Evolutionary conservation across 2,329 filamentous ascomycete genomes (phyloP).

Genomic region (Aphanocladium album): DNA sequence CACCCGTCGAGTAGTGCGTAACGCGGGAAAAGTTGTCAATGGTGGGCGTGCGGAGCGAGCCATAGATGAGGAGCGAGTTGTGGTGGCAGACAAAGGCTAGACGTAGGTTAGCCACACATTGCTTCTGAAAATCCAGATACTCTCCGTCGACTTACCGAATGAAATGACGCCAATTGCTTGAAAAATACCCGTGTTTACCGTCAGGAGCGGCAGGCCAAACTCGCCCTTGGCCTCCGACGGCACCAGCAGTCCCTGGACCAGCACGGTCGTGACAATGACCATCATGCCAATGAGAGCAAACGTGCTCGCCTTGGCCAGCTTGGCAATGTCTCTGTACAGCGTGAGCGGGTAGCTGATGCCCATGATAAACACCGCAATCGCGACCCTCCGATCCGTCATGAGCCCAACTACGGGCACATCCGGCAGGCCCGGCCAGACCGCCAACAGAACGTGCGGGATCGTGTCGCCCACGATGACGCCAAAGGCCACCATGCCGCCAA

Average conservation of each 20-base stretch:
- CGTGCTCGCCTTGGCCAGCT: constrained; percentile 94
- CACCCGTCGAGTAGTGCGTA: constrained; percentile 85
- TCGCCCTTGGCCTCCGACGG: constrained; percentile 67
- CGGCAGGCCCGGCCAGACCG: constrained; percentile 71
- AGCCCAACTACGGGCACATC: constrained; percentile 74
- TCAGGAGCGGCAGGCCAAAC: constrained; percentile 63
- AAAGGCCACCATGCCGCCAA: constrained; percentile 97
- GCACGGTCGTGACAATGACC: constrained; percentile 80
- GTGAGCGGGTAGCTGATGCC: constrained; percentile 87
- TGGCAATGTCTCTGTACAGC: constrained; percentile 93
- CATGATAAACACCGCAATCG: constrained; percentile 84
- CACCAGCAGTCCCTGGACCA: constrained; percentile 75
- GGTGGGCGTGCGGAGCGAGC: constrained; percentile 87
- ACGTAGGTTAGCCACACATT: not conserved
- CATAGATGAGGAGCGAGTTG: constrained; percentile 96
- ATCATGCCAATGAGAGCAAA: constrained; percentile 90
- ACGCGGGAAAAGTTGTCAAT: constrained; percentile 91
- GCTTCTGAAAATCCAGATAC: too few species aligned
- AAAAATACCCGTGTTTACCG: constrained; percentile 84
- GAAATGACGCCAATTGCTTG: constrained; percentile 97
- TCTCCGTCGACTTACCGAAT: constrained; percentile 60
- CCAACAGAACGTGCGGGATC: constrained; percentile 82
- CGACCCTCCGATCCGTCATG: constrained; percentile 72
- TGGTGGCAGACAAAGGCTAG: constrained; percentile 71
- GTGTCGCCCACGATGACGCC: constrained; percentile 96